Evolutionary conservation across 2,329 filamentous ascomycete species (phyloP).

Genomic region (Verticillium nubilum): DNA sequence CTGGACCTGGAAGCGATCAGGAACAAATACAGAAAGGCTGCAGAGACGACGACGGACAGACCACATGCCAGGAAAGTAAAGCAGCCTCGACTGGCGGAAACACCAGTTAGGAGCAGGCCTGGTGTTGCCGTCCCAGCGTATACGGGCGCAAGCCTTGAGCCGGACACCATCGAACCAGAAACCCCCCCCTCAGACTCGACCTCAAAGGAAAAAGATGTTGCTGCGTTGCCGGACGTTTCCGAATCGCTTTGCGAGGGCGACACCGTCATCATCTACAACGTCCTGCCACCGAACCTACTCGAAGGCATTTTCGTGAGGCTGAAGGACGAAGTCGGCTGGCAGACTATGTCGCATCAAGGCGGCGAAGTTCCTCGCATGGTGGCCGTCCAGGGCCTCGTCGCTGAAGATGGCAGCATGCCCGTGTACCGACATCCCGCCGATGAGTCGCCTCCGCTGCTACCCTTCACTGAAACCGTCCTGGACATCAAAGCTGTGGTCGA

Average conservation of each 20-base stretch:
- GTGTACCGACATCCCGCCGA: conserved; percentile 95
- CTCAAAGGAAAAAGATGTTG: neutral
- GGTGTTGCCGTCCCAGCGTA: neutral
- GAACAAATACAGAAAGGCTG: neutral
- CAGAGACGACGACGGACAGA: neutral
- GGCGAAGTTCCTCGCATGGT: conserved; percentile 89
- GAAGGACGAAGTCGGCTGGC: conserved; percentile 74
- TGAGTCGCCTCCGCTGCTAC: conserved; percentile 70
- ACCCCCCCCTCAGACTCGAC: neutral
- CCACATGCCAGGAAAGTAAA: neutral
- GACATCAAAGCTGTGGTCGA: conserved; percentile 66
- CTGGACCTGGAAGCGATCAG: neutral
- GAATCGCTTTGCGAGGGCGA: conserved; percentile 69
- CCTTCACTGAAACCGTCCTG: conserved; percentile 70
- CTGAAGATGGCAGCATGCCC: conserved; percentile 67
- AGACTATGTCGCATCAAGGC: conserved; percentile 86
- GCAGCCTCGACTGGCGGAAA: neutral
- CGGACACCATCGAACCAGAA: neutral
- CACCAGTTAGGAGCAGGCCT: neutral
- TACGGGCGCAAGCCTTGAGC: neutral
- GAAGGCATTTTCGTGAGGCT: conserved; percentile 64
- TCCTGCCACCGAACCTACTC: conserved; percentile 55
- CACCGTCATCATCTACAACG: conserved; percentile 64
- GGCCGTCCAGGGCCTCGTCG: conserved; percentile 75
- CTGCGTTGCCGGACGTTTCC: neutral